Conservation (phyloP, 176 grass and related monocot species). For the Pontederia paniculata region DNA sequence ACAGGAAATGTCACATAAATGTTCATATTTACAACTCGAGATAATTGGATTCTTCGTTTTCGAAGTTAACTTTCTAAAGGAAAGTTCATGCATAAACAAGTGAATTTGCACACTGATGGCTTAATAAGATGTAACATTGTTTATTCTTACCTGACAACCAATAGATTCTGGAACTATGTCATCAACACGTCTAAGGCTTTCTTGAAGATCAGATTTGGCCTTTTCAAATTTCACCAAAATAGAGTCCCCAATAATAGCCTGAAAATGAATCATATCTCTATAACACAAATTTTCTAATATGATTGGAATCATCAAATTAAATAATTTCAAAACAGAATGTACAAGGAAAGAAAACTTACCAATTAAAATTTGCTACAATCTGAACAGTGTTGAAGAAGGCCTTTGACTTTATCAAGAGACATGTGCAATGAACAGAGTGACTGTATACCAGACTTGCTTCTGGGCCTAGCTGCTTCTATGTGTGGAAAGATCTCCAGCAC, state of each 20-base stretch:
- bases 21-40: too few relatives aligned
- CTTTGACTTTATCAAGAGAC: conserved; percentile 84
- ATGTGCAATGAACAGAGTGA: conserved; percentile 79
- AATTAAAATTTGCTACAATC: conserved; percentile 90
- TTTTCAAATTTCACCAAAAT: conserved; percentile 95
- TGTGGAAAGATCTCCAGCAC: conserved; percentile 72
- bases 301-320: neutral
- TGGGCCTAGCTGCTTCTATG: conserved; percentile 88
- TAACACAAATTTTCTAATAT: neutral
- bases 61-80: too few relatives aligned
- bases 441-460: conserved; percentile 96
- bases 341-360: conserved; percentile 28
- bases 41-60: too few relatives aligned
- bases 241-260: conserved; percentile 91
- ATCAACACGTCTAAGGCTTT: conserved; percentile 70
- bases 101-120: neutral
- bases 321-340: neutral
- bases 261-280: conserved; percentile 1
- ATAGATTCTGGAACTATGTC: conserved; percentile 89
- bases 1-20: too few relatives aligned
- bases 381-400: conserved; percentile 78
- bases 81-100: neutral
- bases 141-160: conserved; percentile 48
- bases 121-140: neutral
- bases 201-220: conserved; percentile 52